Percentiles rank a stretch among this genome's conserved stretches.
Evolutionary conservation across 31 red algal genomes (phyloP).

Genomic region (Asparagopsis taxiformis): DNA sequence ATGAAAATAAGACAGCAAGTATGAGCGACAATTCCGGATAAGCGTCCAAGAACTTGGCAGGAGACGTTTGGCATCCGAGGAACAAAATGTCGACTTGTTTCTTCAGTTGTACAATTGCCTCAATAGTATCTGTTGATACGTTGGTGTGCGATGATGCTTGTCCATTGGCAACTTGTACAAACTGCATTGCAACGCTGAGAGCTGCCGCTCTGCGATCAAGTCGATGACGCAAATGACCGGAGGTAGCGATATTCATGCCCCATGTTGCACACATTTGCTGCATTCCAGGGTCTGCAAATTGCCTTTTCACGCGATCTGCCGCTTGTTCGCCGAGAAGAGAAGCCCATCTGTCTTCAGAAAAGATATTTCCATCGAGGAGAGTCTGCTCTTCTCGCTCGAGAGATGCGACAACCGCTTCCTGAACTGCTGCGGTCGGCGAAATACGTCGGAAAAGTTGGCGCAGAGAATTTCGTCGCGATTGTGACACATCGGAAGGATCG

Average conservation of each 20-base stretch:
- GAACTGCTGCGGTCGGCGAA: slow-evolving; percentile 4
- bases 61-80: not conserved
- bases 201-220: slow-evolving; percentile 16
- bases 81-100: slow-evolving; percentile 1
- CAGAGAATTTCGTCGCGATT: not conserved
- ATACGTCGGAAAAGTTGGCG: slow-evolving; percentile 6
- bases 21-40: slow-evolving; percentile 14
- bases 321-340: slow-evolving; percentile 4
- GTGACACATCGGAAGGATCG: not conserved
- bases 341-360: not conserved
- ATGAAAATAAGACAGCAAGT: slow-evolving; percentile 6
- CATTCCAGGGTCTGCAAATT: slow-evolving; percentile 1
- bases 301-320: not conserved
- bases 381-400: not conserved
- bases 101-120: not conserved
- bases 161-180: too few species aligned
- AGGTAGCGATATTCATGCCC: not conserved
- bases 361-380: not conserved
- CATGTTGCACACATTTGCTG: slow-evolving; percentile 1
- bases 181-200: slow-evolving; percentile 1
- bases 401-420: slow-evolving; percentile 3
- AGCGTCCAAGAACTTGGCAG: slow-evolving; percentile 1
- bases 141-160: too few species aligned
- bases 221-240: not conserved
- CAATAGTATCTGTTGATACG: too few species aligned